Evolutionary conservation across 1,139 yeast genomes (phyloP).

Genomic region (Debaryomyces sp.): DNA sequence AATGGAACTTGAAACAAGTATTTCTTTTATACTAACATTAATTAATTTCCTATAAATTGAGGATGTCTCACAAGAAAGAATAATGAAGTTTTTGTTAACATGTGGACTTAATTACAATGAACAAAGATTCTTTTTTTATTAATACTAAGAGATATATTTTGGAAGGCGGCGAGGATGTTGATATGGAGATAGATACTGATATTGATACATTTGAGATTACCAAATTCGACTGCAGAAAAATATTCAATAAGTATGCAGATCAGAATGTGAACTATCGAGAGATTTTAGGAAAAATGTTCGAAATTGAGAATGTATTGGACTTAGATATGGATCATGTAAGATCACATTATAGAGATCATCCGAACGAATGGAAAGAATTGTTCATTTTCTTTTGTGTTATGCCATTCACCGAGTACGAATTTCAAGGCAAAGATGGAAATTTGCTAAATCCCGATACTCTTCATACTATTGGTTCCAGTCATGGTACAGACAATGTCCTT

Average conservation of each 20-base stretch:
- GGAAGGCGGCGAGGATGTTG: neutral
- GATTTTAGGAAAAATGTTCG: neutral
- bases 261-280: neutral
- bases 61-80: neutral
- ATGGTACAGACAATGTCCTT: neutral
- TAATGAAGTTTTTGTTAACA: neutral
- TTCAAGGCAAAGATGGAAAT: neutral
- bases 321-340: neutral
- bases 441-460: neutral
- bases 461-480: neutral
- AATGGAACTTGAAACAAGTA: no score
- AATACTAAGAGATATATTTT: neutral
- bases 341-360: neutral
- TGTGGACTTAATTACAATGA: neutral
- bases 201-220: neutral
- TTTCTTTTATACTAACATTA: no score
- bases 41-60: no score
- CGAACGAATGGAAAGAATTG: neutral
- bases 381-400: neutral
- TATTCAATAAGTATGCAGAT: neutral
- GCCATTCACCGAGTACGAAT: neutral
- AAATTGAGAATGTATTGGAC: neutral
- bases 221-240: neutral
- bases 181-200: neutral
- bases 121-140: neutral